Conservation (phyloP, 331 rosid genomes). For the Cydonia oblonga region DNA sequence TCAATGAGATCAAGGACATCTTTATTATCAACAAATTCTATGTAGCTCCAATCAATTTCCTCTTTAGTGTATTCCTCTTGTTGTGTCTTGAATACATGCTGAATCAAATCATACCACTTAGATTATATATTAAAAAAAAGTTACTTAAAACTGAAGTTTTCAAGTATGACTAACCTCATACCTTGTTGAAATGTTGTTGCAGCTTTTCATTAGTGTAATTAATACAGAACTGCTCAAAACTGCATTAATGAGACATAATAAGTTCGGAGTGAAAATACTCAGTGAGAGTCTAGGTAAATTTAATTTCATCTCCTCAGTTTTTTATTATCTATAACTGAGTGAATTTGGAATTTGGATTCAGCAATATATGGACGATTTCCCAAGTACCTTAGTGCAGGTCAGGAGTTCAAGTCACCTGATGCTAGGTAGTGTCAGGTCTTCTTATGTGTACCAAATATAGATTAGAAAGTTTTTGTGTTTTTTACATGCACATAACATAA, state of each 20-base stretch:
- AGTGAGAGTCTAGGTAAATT: background rate
- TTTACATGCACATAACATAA: background rate
- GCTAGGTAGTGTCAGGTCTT: background rate
- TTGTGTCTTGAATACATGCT: constrained; percentile 92
- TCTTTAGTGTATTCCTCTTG: constrained; percentile 80
- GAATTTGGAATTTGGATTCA: background rate
- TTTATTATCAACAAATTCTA: constrained; percentile 79
- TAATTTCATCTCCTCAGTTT: background rate
- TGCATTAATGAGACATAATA: constrained; percentile 30
- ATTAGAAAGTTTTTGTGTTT: background rate
- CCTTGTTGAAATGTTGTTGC: constrained; percentile 99
- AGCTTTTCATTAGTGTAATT: constrained; percentile 91
- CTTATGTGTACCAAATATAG: background rate
- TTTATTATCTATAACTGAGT: background rate
- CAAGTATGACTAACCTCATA: constrained; percentile 89
- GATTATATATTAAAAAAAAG: constrained; percentile 19
- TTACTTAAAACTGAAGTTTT: constrained; percentile 22
- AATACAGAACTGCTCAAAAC: constrained; percentile 92
- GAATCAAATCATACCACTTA: constrained; percentile 33
- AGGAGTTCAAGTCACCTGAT: background rate
- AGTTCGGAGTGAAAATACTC: background rate
- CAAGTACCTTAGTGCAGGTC: background rate
- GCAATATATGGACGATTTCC: background rate
- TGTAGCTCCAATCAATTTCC: constrained; percentile 85
- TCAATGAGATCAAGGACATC: constrained; percentile 85